Base-by-base conservation (phyloP, 345 rosid genomes). In the Eucalyptus urophylla region DNA sequence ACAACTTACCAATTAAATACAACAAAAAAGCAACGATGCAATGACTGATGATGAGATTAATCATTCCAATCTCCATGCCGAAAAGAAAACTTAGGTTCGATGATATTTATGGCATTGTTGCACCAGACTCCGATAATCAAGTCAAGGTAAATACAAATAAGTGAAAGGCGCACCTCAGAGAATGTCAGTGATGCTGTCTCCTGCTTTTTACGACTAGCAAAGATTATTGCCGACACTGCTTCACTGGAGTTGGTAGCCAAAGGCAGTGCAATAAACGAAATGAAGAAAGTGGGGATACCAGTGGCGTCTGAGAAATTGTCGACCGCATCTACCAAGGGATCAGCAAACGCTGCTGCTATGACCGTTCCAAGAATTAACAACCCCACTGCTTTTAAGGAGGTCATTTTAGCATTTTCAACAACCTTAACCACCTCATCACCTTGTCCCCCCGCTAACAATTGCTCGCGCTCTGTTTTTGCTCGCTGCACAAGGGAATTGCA, bases 241-340 rank as follows among this genome's bases (percentile, higher is more conserved):
- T 98, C 99, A 88, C 99, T 96, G 19, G 99, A 96, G 88, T 98
- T 96, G 90, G 99, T 98, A 50, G 99, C 99, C 89, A 98, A 89
- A 33, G 99, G 99, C 89, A 98, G 94, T 62, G 90, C 98, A 44
- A 98, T 94, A 89, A 98, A 98, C 27, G 99, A 98, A 90, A 97
- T 97, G 92, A 98, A 98, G 94, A 98, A 98, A 88, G 99, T 92
- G n/a, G 99, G 99, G 91, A 98, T 98, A 87, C 97, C 90, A 21
- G 99, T 98, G 14, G 98, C 98, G 60, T 91, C 93, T 4, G 99
- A 98, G 92, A 98, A 97, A 91, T 97, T 93, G 90, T 97, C 96
- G n/a, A 97, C 98, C 3, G 94, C 96, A 90, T 98, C 99, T 7
- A 97, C 99, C 76, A 98, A 93, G 56, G 99, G 98, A 94, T 98